phyloP scores from a whole-genome alignment of 352 stramenopile species.

The Phytophthora brassicae region DNA sequence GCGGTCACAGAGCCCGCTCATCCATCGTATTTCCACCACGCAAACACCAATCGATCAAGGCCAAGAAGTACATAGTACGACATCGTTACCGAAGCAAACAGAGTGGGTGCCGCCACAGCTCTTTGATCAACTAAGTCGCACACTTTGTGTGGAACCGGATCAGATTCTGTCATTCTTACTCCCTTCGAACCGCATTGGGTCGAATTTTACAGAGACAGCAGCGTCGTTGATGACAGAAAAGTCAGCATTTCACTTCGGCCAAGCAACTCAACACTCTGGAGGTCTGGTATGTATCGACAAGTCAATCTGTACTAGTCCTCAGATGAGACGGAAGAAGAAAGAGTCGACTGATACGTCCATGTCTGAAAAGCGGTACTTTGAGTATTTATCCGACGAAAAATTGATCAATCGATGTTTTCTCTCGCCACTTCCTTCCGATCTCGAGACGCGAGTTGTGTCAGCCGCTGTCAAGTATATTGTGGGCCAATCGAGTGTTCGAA shows the following conservation, averaged over 20 bases:
- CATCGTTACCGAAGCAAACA: neutral
- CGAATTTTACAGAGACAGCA: slow-evolving; percentile 62
- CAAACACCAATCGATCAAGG: neutral
- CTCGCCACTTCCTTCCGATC: slow-evolving; percentile 31
- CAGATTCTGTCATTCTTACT: slow-evolving; percentile 52
- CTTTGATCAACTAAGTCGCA: slow-evolving; percentile 70
- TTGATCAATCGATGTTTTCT: slow-evolving; percentile 50
- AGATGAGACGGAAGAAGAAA: neutral
- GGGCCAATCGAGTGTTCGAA: slow-evolving; percentile 30
- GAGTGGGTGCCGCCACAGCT: slow-evolving; percentile 24
- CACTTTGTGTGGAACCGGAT: slow-evolving; percentile 72
- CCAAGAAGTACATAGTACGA: neutral
- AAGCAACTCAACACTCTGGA: neutral
- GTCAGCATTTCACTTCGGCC: slow-evolving; percentile 21
- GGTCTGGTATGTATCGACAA: slow-evolving; percentile 23
- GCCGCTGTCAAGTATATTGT: slow-evolving; percentile 60
- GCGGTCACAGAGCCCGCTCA: slow-evolving; percentile 7
- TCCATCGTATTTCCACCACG: neutral
- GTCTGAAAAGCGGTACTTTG: slow-evolving; percentile 61
- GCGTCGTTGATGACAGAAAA: slow-evolving; percentile 49
- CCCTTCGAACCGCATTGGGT: slow-evolving; percentile 74
- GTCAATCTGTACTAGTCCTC: neutral
- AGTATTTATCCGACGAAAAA: slow-evolving; percentile 41
- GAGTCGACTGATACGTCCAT: neutral
- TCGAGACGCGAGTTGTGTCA: slow-evolving; percentile 47